Base-by-base conservation (phyloP, 2,329 filamentous ascomycete genomes). In the Malbranchea cinnamomea region DNA sequence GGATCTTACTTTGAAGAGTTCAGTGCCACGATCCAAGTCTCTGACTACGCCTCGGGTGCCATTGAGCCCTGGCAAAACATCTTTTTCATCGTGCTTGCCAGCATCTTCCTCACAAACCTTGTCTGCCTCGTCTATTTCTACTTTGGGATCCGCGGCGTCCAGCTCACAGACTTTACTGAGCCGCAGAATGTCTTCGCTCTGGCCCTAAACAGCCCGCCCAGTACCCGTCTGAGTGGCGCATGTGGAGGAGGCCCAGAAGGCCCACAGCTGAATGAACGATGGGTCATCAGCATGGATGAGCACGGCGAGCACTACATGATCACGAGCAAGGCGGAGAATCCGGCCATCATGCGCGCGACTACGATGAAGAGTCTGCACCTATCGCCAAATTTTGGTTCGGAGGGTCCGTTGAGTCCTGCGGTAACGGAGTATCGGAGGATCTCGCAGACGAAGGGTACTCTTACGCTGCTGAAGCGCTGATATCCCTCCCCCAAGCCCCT, bases 81-180 rank as follows among this genome's bases (percentile, higher is more conserved):
- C 1, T 87, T 85, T 52, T 75, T 79, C 44, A 33, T 73, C 1
- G 62, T 84, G 0, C 65, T 87, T 0, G 44, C 65, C 1, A 52
- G 73, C 9, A 73, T 79, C 2, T 79, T 83, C 42, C 38, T 68
- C 14, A 69, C 78, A 42, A 84, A 80, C 46, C 35, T 74, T 15
- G 56, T 75, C 22, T 78, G 76, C 33, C 55, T 82, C 0, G 44
- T 57, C 2, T 83, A 82, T 52, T 62, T 77, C 38, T 48, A 76
- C 29, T 45, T 68, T 26, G 59, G 69, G 31, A 44, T 65, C 38
- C 47, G 57, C 4, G 57, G 58, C 0, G 68, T 70, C 1, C 65
- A 81, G 13, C 69, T 87, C 5, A 84, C 77, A 1, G 81, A 87
- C 54, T 84, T 78, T 45, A 79, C 74, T 0, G 79, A 87, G 43